Conservation (phyloP, 2,329 filamentous ascomycete species). For the Diaporthe humulicola region DNA sequence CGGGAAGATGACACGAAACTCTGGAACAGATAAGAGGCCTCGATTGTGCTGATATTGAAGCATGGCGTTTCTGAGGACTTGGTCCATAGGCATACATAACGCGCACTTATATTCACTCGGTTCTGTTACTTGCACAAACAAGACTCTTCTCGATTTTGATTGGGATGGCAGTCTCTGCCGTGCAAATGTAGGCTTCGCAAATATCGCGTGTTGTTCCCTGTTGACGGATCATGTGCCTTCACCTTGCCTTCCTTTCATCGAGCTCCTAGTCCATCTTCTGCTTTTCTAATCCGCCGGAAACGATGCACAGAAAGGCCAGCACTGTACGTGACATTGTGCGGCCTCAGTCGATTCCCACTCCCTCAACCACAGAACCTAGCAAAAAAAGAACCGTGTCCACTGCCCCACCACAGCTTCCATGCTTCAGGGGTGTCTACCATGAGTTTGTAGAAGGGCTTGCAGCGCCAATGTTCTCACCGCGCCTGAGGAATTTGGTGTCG, state of each 20-base stretch:
- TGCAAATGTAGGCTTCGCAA: background rate
- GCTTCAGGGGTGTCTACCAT: background rate
- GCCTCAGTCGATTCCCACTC: no score
- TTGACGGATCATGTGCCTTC: background rate
- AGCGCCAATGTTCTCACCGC: background rate
- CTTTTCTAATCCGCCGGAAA: background rate
- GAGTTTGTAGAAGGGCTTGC: no score
- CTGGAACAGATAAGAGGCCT: background rate
- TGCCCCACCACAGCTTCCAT: background rate
- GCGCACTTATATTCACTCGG: background rate
- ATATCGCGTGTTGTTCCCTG: no score
- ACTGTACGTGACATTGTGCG: background rate
- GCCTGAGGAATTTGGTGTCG: background rate
- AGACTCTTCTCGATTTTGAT: background rate
- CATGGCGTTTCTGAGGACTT: background rate
- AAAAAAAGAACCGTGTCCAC: no score
- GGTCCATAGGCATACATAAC: background rate
- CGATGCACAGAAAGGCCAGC: background rate
- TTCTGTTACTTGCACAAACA: background rate
- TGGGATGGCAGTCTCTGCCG: no score
- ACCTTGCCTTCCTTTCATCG: background rate
- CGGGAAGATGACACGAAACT: no score
- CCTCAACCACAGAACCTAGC: background rate
- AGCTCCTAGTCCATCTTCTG: background rate
- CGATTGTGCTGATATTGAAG: background rate